These are phyloP conservation scores for Neophaeococcomyces mojaviensis DNA, from an alignment of 2,329 filamentous ascomycete species.

Conservation along the genomic window DNA sequence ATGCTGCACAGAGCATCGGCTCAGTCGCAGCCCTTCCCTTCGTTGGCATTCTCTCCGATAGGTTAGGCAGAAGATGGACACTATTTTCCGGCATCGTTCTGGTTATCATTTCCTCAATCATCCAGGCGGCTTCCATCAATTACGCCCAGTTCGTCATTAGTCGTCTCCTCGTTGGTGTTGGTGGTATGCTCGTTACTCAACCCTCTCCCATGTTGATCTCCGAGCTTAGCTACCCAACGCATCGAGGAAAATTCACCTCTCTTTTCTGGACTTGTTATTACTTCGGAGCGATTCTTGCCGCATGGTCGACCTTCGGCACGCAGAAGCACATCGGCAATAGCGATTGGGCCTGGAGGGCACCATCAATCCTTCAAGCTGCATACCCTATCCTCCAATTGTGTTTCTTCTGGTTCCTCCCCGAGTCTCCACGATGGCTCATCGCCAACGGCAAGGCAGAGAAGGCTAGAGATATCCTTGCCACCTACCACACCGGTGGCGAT, in stretches of 20 bases:
- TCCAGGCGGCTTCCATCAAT: constrained; percentile 26
- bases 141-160: constrained; percentile 26
- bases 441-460: constrained; percentile 19
- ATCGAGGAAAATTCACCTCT: constrained; percentile 17
- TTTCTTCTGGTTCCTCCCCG: constrained; percentile 21
- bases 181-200: constrained; percentile 25
- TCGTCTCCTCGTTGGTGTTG: constrained; percentile 27
- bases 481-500: constrained; percentile 22
- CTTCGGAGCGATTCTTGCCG: constrained; percentile 25
- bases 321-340: constrained; percentile 19
- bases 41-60: constrained; percentile 9
- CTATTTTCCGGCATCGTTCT: constrained; percentile 10
- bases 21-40: constrained; percentile 7
- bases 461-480: constrained; percentile 19
- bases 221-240: constrained; percentile 24
- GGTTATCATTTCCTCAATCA: constrained; percentile 8
- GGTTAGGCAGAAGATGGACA: constrained; percentile 10
- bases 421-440: constrained; percentile 25
- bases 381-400: constrained; percentile 15
- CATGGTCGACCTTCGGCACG: constrained; percentile 26
- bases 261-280: constrained; percentile 20
- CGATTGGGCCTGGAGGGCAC: constrained; percentile 25
- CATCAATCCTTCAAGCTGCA: constrained; percentile 22
- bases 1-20: constrained; percentile 13
- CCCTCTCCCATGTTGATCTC: constrained; percentile 23